Base-by-base conservation (phyloP, 768 basidiomycete genomes). In the Dendrothele bispora region DNA sequence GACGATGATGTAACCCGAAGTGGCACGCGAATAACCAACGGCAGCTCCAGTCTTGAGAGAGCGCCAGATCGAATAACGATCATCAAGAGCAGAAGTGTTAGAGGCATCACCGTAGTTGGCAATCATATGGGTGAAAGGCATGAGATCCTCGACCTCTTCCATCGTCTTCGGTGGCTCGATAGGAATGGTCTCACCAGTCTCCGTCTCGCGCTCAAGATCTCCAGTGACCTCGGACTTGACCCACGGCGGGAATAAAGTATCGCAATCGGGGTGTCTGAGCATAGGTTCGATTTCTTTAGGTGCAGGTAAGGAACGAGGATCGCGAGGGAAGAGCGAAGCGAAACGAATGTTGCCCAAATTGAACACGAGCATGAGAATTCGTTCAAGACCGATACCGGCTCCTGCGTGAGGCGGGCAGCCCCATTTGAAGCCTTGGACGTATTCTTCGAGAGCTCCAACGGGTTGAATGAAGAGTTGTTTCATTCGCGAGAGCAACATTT, bases 331-430 rank as follows among this genome's bases (percentile, higher is more conserved):
- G 49, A 77, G 51, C 10, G 62, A 62, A 1, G 75, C 73, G 46
- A 68, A 56, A 30, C 76, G 61, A 41, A 78, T 72, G 61, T 78
- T 72, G 27, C 61, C 59, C 29, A 79, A 61, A 47, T 75, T 71
- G 39, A 80, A 60, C 67, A 73, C 74, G 42, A 80, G 65, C 73
- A 78, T 76, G 43, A 78, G 67, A n/a, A 79, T 69, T 26, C 72
- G 64, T 51, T 74, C 73, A n/a, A 72, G 60, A 73, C 74, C 75
- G 46, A 78, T 68, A 39, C 76, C 76, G 45, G 72, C 76, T 50
- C 76, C 78, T 10, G 68, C 78, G 56, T 78, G 76, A 5, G 78
- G 77, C 7, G 78, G 76, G 15, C 70, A 71, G 22, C 77, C 78
- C 45, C 73, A 64, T 38, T 64, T 63, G 66, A 79, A 80, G 5